Evolutionary conservation across 495 filamentous ascomycete genomes (phyloP), one percentile per base, ranked within the genome.

Genomic region (Haplographium delicatum): DNA sequence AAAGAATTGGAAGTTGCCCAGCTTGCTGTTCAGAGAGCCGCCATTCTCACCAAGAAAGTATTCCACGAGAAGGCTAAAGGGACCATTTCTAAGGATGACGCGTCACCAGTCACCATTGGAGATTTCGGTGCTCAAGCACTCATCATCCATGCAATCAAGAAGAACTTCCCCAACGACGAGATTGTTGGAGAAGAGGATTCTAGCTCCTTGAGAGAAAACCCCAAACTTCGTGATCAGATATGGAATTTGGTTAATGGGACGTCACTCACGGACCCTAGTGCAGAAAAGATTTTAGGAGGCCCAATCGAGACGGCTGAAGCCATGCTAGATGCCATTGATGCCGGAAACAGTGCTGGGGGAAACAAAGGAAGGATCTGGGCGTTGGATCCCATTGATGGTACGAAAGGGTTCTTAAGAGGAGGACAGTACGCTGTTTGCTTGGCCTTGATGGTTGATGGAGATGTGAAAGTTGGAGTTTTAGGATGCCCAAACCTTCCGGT

Each of bases 41-140:
- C 83, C 23, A 71, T 91, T 54, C 82, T 97, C 50, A 97, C 93
- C 46, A 89, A 95, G 73, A 82, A 81, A 54, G 91, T 97, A 67
- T 97, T 94, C 78, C 82, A 87, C 70, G 83, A 88, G 49, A 88
- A 85, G 63, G 83, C 89, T 57, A 97, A 97, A 71, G 90, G 91
- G 50, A 95, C 93, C 46, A 74, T 94, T 27, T 87, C 84, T 59
- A 99, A 97, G 73, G 84, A 86, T 65, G 94, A 98, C 72, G 84
- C 83, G 56, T 97, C 94, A 20, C 93, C 94, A 53, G 93, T 98
- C 56, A 98, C 93, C 25, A 90, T 97, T 56, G 93, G 90, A 64
- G 93, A 98, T 71, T 96, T 95, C 62, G 94, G 94, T 58, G 93
- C 94, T 47, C 93, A 98, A 71, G 94, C 94, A 30, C 76, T 97